Evolutionary conservation across 2,329 filamentous ascomycete genomes (phyloP), one percentile per base, ranked within the genome.

Genomic region (Microsporum canis): DNA sequence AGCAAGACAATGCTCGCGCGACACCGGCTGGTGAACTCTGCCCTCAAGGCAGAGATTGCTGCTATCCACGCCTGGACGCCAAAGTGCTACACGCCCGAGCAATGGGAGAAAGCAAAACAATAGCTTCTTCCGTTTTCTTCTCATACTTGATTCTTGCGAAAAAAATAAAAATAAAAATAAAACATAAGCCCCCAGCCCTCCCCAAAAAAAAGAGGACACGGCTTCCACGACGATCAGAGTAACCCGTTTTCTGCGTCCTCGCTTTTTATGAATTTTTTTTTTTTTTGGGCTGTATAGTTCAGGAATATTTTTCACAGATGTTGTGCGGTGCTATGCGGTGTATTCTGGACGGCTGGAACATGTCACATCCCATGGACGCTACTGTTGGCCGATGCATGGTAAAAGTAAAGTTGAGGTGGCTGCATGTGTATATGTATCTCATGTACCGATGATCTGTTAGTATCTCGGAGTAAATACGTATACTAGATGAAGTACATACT

Each of bases 21-120:
- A 61, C 89, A 96, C 75, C 85, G 91, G 49, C 81, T 95, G 64
- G 91, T 95, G 68, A 96, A 96, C 75, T 82, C 82, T 14, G 85
- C 85, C 3, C 79, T 96, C 68, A 92, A 91, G 77, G 83, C 86
- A 55, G 91, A 96, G 77, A 95, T 96, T 72, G 88, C 89, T 14
- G 84, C 83, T 65, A 95, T 96, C 68, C 91, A 96, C 78, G 91
- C 91, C 43, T 96, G 91, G 91, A 95, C 89, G 61, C 89, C 91
- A 33, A 95, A 91, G 76, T 96, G 91, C 73, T 88, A 91, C 77
- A 96, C 91, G 6, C 89, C 89, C 0, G 89, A 91, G 69, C 89
- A 96, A 78, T 95, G 88, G 85, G 84, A 89, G 76, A 85, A 83
- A 74, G 82, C 87, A 74, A 80, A 75, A 66, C 71, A 67, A 65